A percentile compares a stretch with the other conserved stretches of the same genome.
phyloP scores from a whole-genome alignment of 192 early-diverging fungal species.

The Umbelopsis vinacea region DNA sequence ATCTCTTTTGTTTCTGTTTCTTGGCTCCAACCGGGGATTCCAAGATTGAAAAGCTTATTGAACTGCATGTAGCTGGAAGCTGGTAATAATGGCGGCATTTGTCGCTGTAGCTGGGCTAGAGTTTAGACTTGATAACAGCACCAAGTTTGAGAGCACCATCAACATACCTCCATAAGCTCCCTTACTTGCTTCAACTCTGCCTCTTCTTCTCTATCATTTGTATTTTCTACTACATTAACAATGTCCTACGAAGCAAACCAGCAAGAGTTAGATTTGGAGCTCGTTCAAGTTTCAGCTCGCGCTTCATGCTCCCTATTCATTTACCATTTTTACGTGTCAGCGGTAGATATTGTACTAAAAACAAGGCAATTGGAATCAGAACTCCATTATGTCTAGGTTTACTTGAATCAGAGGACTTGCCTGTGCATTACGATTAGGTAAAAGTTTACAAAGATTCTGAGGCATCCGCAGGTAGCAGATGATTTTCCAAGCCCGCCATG shows the following conservation, averaged over 20 bases:
- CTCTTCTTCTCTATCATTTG: conserved; percentile 5
- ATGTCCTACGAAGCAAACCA: conserved; percentile 6
- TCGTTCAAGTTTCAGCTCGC: neutral
- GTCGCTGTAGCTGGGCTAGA: neutral
- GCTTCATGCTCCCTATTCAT: too few relatives aligned
- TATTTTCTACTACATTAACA: neutral
- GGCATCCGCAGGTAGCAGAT: too few relatives aligned
- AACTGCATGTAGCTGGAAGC: neutral
- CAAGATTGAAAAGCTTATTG: neutral
- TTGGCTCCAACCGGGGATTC: neutral
- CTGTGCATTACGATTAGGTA: too few relatives aligned
- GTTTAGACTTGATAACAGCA: neutral
- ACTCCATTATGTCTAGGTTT: too few relatives aligned
- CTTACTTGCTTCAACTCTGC: neutral
- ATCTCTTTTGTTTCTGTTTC: neutral
- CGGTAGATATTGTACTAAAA: too few relatives aligned
- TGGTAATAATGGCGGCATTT: neutral
- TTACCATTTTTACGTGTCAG: too few relatives aligned
- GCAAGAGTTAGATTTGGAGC: neutral
- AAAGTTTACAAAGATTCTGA: too few relatives aligned
- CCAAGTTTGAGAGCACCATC: neutral
- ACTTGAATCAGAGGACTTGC: too few relatives aligned
- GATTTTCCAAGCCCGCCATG: too few relatives aligned
- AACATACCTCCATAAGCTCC: conserved; percentile 14
- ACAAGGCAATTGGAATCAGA: too few relatives aligned